These are phyloP conservation scores for Puccinia horiana DNA, from an alignment of 1,284 basidiomycete genomes.

Conservation along the genomic window DNA sequence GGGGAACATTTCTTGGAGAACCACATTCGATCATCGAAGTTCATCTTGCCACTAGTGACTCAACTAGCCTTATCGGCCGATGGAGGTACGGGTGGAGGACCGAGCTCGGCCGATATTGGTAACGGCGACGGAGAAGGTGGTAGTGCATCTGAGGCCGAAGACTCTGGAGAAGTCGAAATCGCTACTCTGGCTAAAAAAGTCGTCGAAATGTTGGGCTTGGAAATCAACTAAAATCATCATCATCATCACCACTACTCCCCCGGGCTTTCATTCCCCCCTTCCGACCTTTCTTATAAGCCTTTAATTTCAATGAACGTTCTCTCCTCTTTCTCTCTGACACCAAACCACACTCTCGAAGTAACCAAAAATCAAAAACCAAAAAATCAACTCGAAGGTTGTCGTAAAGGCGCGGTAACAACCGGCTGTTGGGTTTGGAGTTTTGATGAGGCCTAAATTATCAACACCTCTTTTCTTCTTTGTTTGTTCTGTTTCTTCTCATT, in stretches of 20 bases:
- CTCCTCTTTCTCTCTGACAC: too few relatives aligned
- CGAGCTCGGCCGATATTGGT: slow-evolving; percentile 71
- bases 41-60: slow-evolving; percentile 80
- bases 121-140: slow-evolving; percentile 73
- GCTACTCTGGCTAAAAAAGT: slow-evolving; percentile 79
- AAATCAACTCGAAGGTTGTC: too few relatives aligned
- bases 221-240: slow-evolving; percentile 61
- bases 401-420: too few relatives aligned
- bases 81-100: slow-evolving; percentile 70
- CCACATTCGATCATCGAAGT: slow-evolving; percentile 78
- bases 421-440: too few relatives aligned
- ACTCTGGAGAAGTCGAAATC: slow-evolving; percentile 80
- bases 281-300: too few relatives aligned
- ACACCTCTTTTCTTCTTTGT: too few relatives aligned
- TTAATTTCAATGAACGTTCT: slow-evolving; percentile 73
- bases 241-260: slow-evolving; percentile 71
- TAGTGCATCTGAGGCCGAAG: slow-evolving; percentile 56
- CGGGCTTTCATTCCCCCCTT: slow-evolving; percentile 68
- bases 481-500: too few relatives aligned
- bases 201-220: slow-evolving; percentile 57
- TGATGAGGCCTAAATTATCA: too few relatives aligned
- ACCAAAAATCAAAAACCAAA: too few relatives aligned
- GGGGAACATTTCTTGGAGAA: slow-evolving; percentile 81
- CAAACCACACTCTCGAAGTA: too few relatives aligned
- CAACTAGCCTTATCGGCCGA: slow-evolving; percentile 74